Conservation (phyloP, 2,329 filamentous ascomycete species). For the Blastomyces parvus region DNA sequence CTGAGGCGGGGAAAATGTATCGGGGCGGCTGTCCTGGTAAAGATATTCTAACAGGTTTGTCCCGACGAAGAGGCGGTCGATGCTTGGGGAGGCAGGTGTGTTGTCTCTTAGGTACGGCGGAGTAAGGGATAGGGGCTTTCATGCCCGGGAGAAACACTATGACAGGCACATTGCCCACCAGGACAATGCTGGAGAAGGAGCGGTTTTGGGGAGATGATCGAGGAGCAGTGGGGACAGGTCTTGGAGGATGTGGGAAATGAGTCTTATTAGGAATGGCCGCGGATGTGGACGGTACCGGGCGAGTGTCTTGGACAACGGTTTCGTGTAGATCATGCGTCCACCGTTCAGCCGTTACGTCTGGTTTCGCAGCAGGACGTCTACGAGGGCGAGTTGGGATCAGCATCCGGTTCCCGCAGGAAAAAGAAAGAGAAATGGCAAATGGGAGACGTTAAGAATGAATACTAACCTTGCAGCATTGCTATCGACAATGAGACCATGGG, state of each 20-base stretch:
- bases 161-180: slow-evolving; percentile 76
- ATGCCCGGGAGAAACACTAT: slow-evolving; percentile 71
- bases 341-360: slow-evolving; percentile 55
- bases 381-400: slow-evolving; percentile 7
- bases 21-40: slow-evolving; percentile 68
- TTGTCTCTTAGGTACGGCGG: slow-evolving; percentile 71
- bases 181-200: slow-evolving; percentile 71
- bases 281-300: slow-evolving; percentile 24
- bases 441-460: background rate
- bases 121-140: slow-evolving; percentile 59
- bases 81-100: slow-evolving; percentile 94
- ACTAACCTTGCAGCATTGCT: slow-evolving; percentile 37
- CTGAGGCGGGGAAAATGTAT: slow-evolving; percentile 83
- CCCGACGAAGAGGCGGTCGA: slow-evolving; percentile 80
- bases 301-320: slow-evolving; percentile 38
- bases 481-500: slow-evolving; percentile 42
- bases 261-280: slow-evolving; percentile 20
- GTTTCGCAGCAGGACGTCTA: slow-evolving; percentile 34
- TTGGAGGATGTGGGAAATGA: slow-evolving; percentile 26
- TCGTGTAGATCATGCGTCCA: slow-evolving; percentile 98
- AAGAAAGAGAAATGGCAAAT: slow-evolving; percentile 6
- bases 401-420: background rate
- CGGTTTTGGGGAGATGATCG: slow-evolving; percentile 60
- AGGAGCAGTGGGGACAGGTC: slow-evolving; percentile 36
- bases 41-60: slow-evolving; percentile 93